Evolutionary conservation across 495 filamentous ascomycete genomes (phyloP).

Genomic region (Chlorociboria aeruginascens): DNA sequence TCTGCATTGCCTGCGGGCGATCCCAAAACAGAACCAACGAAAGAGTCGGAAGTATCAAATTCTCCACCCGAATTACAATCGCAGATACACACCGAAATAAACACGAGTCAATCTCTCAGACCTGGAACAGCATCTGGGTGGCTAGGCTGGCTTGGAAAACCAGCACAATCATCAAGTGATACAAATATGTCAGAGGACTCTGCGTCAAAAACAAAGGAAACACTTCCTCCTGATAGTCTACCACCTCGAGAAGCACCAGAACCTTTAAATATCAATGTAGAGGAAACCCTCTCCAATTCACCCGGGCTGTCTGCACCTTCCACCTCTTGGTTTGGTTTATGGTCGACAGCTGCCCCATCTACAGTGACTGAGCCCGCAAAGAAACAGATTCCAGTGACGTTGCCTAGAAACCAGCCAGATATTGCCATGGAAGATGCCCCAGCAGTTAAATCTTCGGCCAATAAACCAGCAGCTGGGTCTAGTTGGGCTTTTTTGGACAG

Average conservation of each 20-base stretch:
- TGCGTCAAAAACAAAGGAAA: conserved; percentile 10
- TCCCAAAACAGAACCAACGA: not conserved
- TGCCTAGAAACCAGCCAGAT: conserved; percentile 18
- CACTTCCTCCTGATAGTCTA: conserved; percentile 6
- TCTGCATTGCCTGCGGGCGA: not conserved
- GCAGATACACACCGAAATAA: conserved; percentile 2
- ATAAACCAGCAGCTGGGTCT: conserved; percentile 14
- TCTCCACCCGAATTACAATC: not conserved
- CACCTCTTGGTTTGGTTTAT: conserved; percentile 41
- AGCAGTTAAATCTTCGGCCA: conserved; percentile 7
- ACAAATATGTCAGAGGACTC: conserved; percentile 16
- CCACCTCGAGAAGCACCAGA: not conserved
- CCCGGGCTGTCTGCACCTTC: conserved; percentile 13
- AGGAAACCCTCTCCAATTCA: not conserved
- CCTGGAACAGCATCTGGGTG: conserved; percentile 36
- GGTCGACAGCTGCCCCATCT: conserved; percentile 23
- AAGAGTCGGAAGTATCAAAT: not conserved
- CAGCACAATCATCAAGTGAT: conserved; percentile 17
- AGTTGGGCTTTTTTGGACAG: conserved; percentile 11
- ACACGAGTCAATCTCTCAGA: conserved; percentile 4
- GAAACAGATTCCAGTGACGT: conserved; percentile 19
- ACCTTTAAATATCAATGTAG: not conserved
- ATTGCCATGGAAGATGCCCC: conserved; percentile 19
- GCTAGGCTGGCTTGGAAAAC: conserved; percentile 42
- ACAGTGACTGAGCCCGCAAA: conserved; percentile 1